Percentiles rank a stretch among this genome's conserved stretches.
Evolutionary conservation across 306 rosid species (phyloP).

Genomic region (Lithocarpus polystachyus): DNA sequence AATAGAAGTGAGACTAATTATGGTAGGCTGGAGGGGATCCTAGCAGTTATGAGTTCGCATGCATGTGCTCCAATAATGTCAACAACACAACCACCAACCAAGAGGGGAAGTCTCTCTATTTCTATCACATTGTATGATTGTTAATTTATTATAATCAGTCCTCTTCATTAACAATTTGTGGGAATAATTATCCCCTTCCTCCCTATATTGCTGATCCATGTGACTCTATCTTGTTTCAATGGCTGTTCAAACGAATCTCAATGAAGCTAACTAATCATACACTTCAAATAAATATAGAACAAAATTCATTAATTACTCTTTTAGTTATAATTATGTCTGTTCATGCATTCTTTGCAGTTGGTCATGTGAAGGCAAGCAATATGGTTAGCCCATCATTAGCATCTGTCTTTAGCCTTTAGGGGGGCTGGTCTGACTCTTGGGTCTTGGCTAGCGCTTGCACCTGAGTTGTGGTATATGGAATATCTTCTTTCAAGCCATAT

Average conservation of each 20-base stretch:
- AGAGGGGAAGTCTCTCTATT: slow-evolving; percentile 31
- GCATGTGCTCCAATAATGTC: slow-evolving; percentile 65
- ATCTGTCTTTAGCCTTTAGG: slow-evolving; percentile 31
- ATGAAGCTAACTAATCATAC: slow-evolving; percentile 32
- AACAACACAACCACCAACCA: slow-evolving; percentile 45
- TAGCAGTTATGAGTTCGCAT: slow-evolving; percentile 35
- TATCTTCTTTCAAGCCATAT: slow-evolving; percentile 7
- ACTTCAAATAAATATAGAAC: slow-evolving; percentile 27
- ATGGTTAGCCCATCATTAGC: slow-evolving; percentile 53
- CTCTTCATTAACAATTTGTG: neutral
- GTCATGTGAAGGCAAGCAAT: slow-evolving; percentile 55
- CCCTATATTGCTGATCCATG: slow-evolving; percentile 19
- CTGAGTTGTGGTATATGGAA: slow-evolving; percentile 26
- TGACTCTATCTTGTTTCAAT: slow-evolving; percentile 19
- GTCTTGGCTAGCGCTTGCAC: slow-evolving; percentile 30
- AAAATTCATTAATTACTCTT: slow-evolving; percentile 4
- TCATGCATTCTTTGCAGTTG: slow-evolving; percentile 28
- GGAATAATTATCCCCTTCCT: slow-evolving; percentile 16
- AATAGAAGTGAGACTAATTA: slow-evolving; percentile 28
- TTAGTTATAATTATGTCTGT: slow-evolving; percentile 31
- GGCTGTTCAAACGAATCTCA: slow-evolving; percentile 25
- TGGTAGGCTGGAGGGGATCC: slow-evolving; percentile 44
- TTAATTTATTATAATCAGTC: slow-evolving; percentile 1
- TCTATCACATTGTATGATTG: slow-evolving; percentile 21
- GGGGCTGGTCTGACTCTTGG: slow-evolving; percentile 13